Conservation (phyloP, 805 yeast species). For the Lachancea kluyveri region DNA sequence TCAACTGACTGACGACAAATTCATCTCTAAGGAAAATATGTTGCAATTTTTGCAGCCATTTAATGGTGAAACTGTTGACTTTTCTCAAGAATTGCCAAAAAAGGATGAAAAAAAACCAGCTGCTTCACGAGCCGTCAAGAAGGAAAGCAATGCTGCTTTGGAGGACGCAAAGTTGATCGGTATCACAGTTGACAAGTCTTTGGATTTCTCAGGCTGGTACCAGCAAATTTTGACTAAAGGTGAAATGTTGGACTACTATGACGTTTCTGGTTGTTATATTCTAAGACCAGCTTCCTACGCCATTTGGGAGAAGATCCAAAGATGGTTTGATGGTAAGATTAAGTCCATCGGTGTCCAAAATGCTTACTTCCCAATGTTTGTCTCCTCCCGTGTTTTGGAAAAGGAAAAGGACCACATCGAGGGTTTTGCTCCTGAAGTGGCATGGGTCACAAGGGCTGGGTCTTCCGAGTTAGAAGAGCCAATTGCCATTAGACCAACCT, state of each 20-base stretch:
- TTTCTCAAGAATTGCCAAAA: conserved; percentile 33
- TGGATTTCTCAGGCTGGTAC: conserved; percentile 96
- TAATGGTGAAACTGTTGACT: conserved; percentile 45
- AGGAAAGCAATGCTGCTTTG: conserved; percentile 42
- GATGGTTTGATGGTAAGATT: conserved; percentile 74
- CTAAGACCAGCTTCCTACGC: conserved; percentile 92
- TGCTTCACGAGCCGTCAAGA: conserved; percentile 23
- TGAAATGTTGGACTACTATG: conserved; percentile 98
- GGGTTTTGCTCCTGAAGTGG: conserved; percentile 99
- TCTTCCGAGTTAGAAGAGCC: conserved; percentile 92
- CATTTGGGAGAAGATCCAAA: conserved; percentile 92
- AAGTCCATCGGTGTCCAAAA: conserved; percentile 88
- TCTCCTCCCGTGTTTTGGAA: conserved; percentile 85
- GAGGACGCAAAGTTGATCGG: conserved; percentile 91
- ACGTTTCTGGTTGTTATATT: conserved; percentile 97
- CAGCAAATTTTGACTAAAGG: conserved; percentile 94
- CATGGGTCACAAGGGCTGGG: conserved; percentile 99
- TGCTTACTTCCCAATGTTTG: conserved; percentile 98
- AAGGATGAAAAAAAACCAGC: conserved; percentile 31
- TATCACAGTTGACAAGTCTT: conserved; percentile 87
- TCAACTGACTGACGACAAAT: conserved; percentile 23
- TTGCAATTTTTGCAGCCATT: conserved; percentile 35
- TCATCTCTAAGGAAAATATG: conserved; percentile 24
- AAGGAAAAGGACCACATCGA: conserved; percentile 98
- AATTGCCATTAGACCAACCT: conserved; percentile 98